Evolutionary conservation across 106 monocot species (phyloP), one percentile per base, ranked within the genome.

Genomic region (Acanthochlamys bracteata): DNA sequence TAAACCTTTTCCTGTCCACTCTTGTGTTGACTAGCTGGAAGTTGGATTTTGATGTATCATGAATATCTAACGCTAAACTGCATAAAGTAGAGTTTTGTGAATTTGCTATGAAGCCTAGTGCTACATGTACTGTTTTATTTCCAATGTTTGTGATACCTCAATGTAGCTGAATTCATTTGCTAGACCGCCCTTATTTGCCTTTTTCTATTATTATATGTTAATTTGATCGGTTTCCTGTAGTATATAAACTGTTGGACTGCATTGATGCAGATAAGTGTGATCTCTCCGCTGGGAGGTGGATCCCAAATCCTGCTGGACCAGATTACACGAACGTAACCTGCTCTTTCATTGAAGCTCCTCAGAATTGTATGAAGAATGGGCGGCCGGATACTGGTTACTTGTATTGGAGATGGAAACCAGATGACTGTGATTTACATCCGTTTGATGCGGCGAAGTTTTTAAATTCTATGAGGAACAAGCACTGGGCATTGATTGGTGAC

Each of bases 291-390:
- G 83, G 83, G 17, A 25, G 78, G 27, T 83, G 83, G 83, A 72
- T 83, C n/a, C 47, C 54, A 33, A 72, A 83, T 22, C 75, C 78
- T 65, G 62, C 69, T 24, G 84, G 76, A 27, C 84, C 84, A 66
- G 41, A 62, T 25, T 84, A 84, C 21, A 76, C 57, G 25, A 69
- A 76, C 39, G 59, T 40, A 22, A 76, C 43, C 64, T 84, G 84
- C 26, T 41, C 57, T 54, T 58, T 76, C 55, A 75, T 80, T 59
- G 73, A 74, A 62, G n/a, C 27, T 60, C 73, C 69, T 66, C 84
- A 76, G 39, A 80, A 84, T 58, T 84, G 84, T 26, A 63, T 84
- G 76, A 84, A 68, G 45, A 84, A 84, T 73, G 84, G 84, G 11
- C 58, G 84, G 4, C 70, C 73, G 27, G 84, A 84, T 45, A 66